Evolutionary conservation across 768 basidiomycete genomes (phyloP).

Genomic region (Termitomyces sp.): DNA sequence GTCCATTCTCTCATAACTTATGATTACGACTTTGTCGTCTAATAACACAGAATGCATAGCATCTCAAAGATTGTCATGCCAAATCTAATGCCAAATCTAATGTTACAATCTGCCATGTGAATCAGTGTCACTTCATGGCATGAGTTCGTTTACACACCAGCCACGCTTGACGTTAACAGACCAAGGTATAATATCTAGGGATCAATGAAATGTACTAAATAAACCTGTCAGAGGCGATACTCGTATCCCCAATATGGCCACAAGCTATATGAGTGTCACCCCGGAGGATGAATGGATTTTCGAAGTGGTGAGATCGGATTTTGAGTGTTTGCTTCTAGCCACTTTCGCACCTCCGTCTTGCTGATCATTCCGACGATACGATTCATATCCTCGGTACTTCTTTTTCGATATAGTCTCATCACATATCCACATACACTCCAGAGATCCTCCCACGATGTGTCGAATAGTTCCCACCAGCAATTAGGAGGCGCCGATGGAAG

Average conservation of each 20-base stretch:
- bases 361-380: slow-evolving; percentile 55
- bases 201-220: not conserved
- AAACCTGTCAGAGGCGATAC: not conserved
- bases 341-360: slow-evolving; percentile 77
- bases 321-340: slow-evolving; percentile 58
- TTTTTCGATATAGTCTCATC: slow-evolving; percentile 70
- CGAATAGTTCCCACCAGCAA: slow-evolving; percentile 94
- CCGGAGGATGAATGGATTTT: not conserved
- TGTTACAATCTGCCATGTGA: not conserved
- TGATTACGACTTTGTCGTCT: not conserved
- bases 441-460: slow-evolving; percentile 85
- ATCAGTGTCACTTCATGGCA: not conserved
- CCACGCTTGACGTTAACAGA: not conserved
- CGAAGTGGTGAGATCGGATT: not conserved
- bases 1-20: not conserved
- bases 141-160: not conserved
- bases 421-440: slow-evolving; percentile 82
- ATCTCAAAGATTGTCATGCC: not conserved
- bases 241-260: not conserved
- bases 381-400: slow-evolving; percentile 38
- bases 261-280: not conserved
- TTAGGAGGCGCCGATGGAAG: slow-evolving; percentile 68
- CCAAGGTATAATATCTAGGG: not conserved
- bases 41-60: not conserved
- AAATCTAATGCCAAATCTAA: too few species aligned